Base-by-base conservation (phyloP, 768 basidiomycete species). In the Boletus rubropictus region DNA sequence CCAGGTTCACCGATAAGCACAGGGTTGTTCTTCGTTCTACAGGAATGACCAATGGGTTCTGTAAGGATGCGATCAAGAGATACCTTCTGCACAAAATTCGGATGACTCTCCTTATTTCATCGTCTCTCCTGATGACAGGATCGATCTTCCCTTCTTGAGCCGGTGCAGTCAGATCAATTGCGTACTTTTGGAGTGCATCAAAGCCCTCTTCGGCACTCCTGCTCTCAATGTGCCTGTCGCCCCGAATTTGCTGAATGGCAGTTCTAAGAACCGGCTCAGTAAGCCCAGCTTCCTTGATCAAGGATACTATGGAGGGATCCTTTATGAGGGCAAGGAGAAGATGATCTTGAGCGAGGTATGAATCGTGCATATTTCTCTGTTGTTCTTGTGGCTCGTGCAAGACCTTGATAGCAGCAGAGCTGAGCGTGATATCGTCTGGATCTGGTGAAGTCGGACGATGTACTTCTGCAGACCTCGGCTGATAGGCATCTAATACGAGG, bases 1-100 rank as follows among this genome's bases (percentile, higher is more conserved):
- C 95, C 88, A 39, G 88, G 89, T 68, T 90, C 91, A 51, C 93
- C 94, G 56, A 98, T 91, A 21, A 97, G 81, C 33, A 96, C 90
- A n/a, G 95, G 92, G 58, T 95, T 96, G 61, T 93, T 94, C 68
- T 97, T 97, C 3, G 92, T 96, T 61, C 94, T 86, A 39, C n/a
- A 2, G 4, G 21, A 28, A 36, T 8, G 3, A 46, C 69, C 27
- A 65, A 53, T 7, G 28, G 5, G 15, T 3, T 32, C 14, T 17
- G 20, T 2, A 7, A 31, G 14, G 20, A 42, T 10, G 10, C 8
- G 20, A 29, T 1, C 1, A 7, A 35, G 21, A 42, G 22, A 15
- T 14, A 82, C 82, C 84, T 78, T 73, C 86, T 71, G 54, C 88
- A 91, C 28, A 93, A 75, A 55, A 92, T 89, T 36, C 90, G 84